Conservation (phyloP, 1,284 basidiomycete genomes). For the Ceratobasidium sp. region DNA sequence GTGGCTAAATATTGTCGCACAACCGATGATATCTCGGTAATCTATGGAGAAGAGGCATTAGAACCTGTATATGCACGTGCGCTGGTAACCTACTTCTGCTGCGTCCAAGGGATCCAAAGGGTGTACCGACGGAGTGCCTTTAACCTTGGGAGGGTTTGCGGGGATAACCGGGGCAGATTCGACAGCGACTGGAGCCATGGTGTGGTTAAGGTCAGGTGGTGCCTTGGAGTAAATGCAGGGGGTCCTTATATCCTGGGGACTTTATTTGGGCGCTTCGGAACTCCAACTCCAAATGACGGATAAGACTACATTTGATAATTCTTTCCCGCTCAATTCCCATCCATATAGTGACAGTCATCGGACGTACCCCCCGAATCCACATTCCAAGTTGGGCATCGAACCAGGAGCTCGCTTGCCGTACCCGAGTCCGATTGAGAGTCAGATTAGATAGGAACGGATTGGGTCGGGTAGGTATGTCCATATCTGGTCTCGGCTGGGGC, state of each 20-base stretch:
- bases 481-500: slow-evolving; percentile 30
- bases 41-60: slow-evolving; percentile 56
- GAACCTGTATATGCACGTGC: neutral
- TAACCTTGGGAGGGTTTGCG: slow-evolving; percentile 33
- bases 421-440: slow-evolving; percentile 9
- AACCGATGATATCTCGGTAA: slow-evolving; percentile 65
- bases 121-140: slow-evolving; percentile 51
- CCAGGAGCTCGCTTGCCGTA: slow-evolving; percentile 2
- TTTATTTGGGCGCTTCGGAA: neutral
- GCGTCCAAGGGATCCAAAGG: slow-evolving; percentile 75
- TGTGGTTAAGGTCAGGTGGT: neutral
- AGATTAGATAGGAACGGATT: slow-evolving; percentile 27
- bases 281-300: slow-evolving; percentile 2
- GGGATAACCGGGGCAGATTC: slow-evolving; percentile 33
- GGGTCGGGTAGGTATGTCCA: slow-evolving; percentile 4
- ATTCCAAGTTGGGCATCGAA: neutral
- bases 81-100: slow-evolving; percentile 60
- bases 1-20: slow-evolving; percentile 67
- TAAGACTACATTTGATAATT: neutral
- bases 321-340: neutral
- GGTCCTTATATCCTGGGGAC: slow-evolving; percentile 3
- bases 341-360: neutral
- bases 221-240: neutral
- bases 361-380: neutral
- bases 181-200: slow-evolving; percentile 40